phyloP scores from a whole-genome alignment of 176 grass and related monocot genomes.

The Hyparrhenia diplandra region DNA sequence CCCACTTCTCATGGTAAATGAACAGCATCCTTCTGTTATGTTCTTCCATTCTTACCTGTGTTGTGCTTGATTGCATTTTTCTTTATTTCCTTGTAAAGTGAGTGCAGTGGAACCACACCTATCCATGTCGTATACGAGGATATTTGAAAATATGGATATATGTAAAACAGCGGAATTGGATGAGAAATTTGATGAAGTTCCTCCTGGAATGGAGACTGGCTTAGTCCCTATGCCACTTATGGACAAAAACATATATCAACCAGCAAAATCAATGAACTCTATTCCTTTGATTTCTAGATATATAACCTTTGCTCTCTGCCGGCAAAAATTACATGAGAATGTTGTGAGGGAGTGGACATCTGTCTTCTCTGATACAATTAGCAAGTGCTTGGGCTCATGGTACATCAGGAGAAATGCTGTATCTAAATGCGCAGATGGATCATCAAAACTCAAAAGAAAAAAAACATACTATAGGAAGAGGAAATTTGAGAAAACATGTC shows the following conservation, averaged over 20 bases:
- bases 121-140: constrained; percentile 43
- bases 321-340: constrained; percentile 64
- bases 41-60: constrained; percentile 12
- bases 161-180: constrained; percentile 25
- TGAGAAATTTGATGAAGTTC: constrained; percentile 63
- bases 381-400: constrained; percentile 52
- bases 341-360: constrained; percentile 46
- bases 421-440: constrained; percentile 27
- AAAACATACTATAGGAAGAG: constrained; percentile 77
- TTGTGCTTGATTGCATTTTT: constrained; percentile 22
- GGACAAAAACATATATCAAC: constrained; percentile 43
- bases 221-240: constrained; percentile 21
- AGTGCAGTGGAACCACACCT: constrained; percentile 34
- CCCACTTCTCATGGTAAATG: constrained; percentile 29
- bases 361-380: constrained; percentile 49
- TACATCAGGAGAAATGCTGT: constrained; percentile 25
- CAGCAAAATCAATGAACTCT: constrained; percentile 29
- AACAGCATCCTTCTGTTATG: constrained; percentile 17
- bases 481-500: constrained; percentile 48
- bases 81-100: constrained; percentile 21
- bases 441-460: constrained; percentile 35
- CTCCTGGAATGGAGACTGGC: constrained; percentile 57
- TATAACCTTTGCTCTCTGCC: constrained; percentile 55
- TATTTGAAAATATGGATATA: constrained; percentile 63
- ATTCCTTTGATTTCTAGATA: constrained; percentile 61